Base-by-base conservation (phyloP, 208 protist species). In the Leishmania tropica region DNA sequence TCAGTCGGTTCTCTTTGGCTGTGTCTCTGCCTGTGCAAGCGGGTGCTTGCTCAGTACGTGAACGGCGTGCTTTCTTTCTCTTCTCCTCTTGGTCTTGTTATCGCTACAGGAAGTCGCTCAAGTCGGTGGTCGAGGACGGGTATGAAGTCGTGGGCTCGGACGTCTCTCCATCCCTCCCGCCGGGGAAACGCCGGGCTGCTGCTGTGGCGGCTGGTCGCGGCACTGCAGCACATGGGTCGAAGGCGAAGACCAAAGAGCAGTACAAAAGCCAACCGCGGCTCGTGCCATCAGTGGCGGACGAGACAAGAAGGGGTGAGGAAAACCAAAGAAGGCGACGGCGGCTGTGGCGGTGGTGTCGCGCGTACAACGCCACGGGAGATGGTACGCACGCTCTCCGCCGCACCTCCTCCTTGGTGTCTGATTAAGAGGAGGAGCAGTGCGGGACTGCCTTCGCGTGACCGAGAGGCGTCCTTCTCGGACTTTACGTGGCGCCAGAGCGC, bases 11-110 rank as follows among this genome's bases (percentile, higher is more conserved):
- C 19, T 54, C 10, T 74, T 17, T 0, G 19, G 17, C 31, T 4
- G 40, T 72, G 19, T 72, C 10, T 74, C 42, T 53, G 68, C 17
- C 24, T 74, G 68, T 74, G 71, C 31, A 40, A 28, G 71, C 31
- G 47, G n/a, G 71, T 75, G 8, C 24, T 2, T 56, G 71, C 31
- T 5, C 6, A n/a, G 51, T n/a, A 31, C 11, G 17, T 64, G 35
- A 40, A 24, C 74, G 45, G 81, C 48, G 15, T 68, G 1, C 48
- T 82, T 60, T 51, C 65, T 77, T 15, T 35, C 65, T 77, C 11
- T 35, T 31, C 51, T 68, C 35, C 35, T 73, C 47, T 71, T n/a
- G 77, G 51, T 73, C 40, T 15, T 53, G 28, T 5, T 53, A 31
- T 42, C 54, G 21, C 40, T n/a, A 17, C 21, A 28, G 67, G 7